These are phyloP conservation scores for Melampsora americana DNA, from an alignment of 1,284 basidiomycete genomes.

Conservation along the genomic window DNA sequence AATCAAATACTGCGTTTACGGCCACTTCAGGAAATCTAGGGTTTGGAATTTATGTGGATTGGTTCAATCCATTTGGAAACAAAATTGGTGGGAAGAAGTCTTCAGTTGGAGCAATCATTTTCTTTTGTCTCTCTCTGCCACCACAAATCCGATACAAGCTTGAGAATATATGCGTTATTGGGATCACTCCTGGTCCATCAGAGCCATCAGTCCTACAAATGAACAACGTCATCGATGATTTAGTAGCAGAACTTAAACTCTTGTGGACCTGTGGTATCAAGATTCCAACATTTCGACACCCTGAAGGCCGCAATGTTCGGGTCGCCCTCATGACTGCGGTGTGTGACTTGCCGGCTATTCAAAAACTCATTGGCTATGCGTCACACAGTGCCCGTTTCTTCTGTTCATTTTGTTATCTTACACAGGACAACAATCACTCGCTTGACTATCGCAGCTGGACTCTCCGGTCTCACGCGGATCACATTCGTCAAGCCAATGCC, in stretches of 20 bases:
- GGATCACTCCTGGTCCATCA: slow-evolving; percentile 11
- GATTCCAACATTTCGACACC: not conserved
- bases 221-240: not conserved
- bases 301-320: not conserved
- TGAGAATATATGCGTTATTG: slow-evolving; percentile 1
- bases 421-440: not conserved
- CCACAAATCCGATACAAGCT: not conserved
- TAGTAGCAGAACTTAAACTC: not conserved
- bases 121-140: slow-evolving; percentile 4
- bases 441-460: slow-evolving; percentile 7
- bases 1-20: not conserved
- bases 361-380: slow-evolving; percentile 19
- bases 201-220: slow-evolving; percentile 18
- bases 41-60: slow-evolving; percentile 13
- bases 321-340: not conserved
- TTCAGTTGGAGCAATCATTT: slow-evolving; percentile 8
- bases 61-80: slow-evolving; percentile 24
- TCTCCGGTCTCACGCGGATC: not conserved
- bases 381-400: not conserved
- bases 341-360: slow-evolving; percentile 7
- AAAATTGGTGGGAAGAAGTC: not conserved
- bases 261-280: not conserved
- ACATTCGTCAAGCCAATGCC: slow-evolving; percentile 1
- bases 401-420: slow-evolving; percentile 29
- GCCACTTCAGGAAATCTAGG: not conserved